These are phyloP conservation scores for Ceratobasidium sp. DNA, from an alignment of 1,284 basidiomycete genomes.

Conservation along the genomic window DNA sequence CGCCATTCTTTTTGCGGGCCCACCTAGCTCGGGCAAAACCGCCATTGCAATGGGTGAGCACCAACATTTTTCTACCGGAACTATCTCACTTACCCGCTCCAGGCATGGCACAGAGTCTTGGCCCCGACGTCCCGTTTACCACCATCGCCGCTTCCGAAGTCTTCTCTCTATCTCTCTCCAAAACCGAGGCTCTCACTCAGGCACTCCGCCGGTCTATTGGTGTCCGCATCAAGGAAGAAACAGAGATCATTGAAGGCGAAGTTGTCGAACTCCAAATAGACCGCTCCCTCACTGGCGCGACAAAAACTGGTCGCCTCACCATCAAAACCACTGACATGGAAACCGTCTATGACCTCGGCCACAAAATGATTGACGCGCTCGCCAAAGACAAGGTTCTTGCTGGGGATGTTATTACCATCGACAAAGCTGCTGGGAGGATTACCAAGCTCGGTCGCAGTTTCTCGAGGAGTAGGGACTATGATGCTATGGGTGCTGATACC, in stretches of 20 bases:
- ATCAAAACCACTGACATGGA: constrained; percentile 99
- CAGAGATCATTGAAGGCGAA: constrained; percentile 97
- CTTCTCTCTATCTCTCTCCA: constrained; percentile 97
- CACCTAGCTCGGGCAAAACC: constrained; percentile 96
- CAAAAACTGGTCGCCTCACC: constrained; percentile 97
- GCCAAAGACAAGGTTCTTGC: constrained; percentile 97
- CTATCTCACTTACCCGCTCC: neutral
- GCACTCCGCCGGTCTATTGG: constrained; percentile 96
- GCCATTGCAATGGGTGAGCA: constrained; percentile 91
- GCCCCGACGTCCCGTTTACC: constrained; percentile 94
- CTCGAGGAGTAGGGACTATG: constrained; percentile 95
- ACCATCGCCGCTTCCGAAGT: constrained; percentile 98
- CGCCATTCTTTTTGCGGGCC: constrained; percentile 95
- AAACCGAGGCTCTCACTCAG: constrained; percentile 97
- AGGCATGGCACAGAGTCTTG: constrained; percentile 97
- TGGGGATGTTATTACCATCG: constrained; percentile 95
- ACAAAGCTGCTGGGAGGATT: constrained; percentile 97
- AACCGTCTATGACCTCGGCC: constrained; percentile 98
- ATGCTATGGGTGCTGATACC: constrained; percentile 98
- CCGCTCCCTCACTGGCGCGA: constrained; percentile 94
- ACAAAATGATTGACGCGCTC: constrained; percentile 98
- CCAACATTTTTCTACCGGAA: neutral
- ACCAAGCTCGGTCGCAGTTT: constrained; percentile 96
- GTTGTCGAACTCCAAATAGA: constrained; percentile 99
- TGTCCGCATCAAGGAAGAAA: constrained; percentile 95